Evolutionary conservation across 1,284 basidiomycete genomes (phyloP).

Genomic region (Trichosporon sp.): DNA sequence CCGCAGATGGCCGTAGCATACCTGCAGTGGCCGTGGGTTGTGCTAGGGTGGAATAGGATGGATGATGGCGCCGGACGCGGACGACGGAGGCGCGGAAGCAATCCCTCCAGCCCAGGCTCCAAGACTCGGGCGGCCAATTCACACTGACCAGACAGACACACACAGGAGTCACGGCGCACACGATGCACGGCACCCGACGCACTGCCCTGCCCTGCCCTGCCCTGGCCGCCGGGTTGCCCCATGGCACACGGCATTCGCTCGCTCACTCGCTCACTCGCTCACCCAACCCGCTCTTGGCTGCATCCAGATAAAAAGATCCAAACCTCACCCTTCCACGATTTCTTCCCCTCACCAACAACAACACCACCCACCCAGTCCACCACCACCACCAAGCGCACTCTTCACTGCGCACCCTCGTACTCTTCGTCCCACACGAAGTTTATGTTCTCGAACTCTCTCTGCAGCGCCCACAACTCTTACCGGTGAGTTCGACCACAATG

Average conservation of each 20-base stretch:
- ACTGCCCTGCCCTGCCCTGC: too few relatives aligned
- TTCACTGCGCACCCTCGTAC: not conserved
- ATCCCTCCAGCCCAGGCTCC: not conserved
- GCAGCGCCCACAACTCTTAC: constrained; percentile 44
- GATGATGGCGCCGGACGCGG: too few relatives aligned
- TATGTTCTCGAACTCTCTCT: constrained; percentile 46
- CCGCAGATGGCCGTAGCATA: too few relatives aligned
- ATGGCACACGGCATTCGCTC: not conserved
- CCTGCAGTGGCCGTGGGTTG: too few relatives aligned
- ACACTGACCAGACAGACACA: not conserved
- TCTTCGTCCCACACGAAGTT: constrained; percentile 12
- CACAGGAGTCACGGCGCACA: too few relatives aligned
- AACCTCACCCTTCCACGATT: not conserved
- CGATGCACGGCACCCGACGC: too few relatives aligned
- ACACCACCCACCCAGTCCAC: not conserved
- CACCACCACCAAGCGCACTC: not conserved
- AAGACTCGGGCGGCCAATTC: not conserved
- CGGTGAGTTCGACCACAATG: constrained; percentile 26
- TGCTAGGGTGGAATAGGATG: too few relatives aligned
- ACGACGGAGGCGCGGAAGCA: constrained; percentile 1
- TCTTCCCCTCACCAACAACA: not conserved
- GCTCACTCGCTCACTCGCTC: not conserved
- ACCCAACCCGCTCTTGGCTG: too few relatives aligned
- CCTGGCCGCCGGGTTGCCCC: too few relatives aligned
- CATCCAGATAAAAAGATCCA: not conserved